A percentile compares a stretch with the other conserved stretches of the same genome.
These are phyloP conservation scores for Phytophthora cajani DNA, from an alignment of 352 stramenopile species.

Conservation along the genomic window DNA sequence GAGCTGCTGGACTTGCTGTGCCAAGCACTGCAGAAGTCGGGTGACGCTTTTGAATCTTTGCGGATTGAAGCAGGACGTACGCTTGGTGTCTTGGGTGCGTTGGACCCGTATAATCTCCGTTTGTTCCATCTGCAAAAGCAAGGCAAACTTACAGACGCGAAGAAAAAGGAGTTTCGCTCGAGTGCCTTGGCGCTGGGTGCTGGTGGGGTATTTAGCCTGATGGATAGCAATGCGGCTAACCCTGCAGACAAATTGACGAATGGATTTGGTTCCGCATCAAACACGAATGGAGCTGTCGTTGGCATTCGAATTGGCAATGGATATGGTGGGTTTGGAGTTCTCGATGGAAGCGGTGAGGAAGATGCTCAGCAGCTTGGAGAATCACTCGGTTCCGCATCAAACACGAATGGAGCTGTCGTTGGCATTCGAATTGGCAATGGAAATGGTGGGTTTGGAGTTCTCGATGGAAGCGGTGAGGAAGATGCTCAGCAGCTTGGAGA, in stretches of 20 bases:
- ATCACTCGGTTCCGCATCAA: constrained; percentile 39
- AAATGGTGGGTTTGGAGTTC: constrained; percentile 32
- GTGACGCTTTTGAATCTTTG: constrained; percentile 77
- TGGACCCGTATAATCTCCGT: constrained; percentile 88
- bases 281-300: constrained; percentile 23
- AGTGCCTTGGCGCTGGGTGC: constrained; percentile 44
- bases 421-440: constrained; percentile 51
- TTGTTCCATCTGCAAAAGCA: constrained; percentile 85
- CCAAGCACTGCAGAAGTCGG: constrained; percentile 80
- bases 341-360: constrained; percentile 52
- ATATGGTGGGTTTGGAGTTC: constrained; percentile 32
- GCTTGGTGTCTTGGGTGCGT: constrained; percentile 78
- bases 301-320: constrained; percentile 51
- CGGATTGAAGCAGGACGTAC: constrained; percentile 84
- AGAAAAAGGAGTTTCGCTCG: constrained; percentile 76
- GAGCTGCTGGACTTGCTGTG: constrained; percentile 84
- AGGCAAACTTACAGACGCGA: constrained; percentile 73
- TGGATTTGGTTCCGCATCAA: constrained; percentile 20
- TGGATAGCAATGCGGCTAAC: constrained; percentile 21
- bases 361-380: constrained; percentile 49
- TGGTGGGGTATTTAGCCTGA: constrained; percentile 38
- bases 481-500: constrained; percentile 49
- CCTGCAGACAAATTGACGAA: constrained; percentile 20
- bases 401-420: constrained; percentile 23
- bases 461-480: constrained; percentile 52